These are phyloP conservation scores for Exophiala oligosperma DNA, from an alignment of 2,329 filamentous ascomycete genomes.

Conservation along the genomic window DNA sequence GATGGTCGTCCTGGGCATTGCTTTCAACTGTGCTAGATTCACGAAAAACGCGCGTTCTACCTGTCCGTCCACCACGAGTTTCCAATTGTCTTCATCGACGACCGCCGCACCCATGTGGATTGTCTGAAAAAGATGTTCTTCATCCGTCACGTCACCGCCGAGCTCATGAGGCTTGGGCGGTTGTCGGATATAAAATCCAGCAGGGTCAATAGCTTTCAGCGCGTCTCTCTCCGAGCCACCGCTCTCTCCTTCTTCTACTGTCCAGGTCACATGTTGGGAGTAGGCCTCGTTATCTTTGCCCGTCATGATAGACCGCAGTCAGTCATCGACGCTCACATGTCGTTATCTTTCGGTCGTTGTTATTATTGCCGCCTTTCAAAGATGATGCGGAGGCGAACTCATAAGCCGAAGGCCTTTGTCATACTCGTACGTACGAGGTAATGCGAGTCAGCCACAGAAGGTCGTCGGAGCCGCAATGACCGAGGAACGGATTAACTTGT, in stretches of 20 bases:
- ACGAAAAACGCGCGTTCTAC: constrained; percentile 33
- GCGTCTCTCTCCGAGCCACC: constrained; percentile 17
- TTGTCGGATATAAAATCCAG: constrained; percentile 25
- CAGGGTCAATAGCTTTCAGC: constrained; percentile 19
- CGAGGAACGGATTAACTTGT: too few species aligned
- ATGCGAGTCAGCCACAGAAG: neutral
- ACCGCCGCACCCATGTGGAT: constrained; percentile 38
- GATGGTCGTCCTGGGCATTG: constrained; percentile 30
- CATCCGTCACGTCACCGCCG: constrained; percentile 28
- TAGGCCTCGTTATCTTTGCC: neutral
- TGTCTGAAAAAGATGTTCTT: constrained; percentile 37
- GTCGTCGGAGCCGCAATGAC: neutral
- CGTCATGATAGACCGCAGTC: neutral
- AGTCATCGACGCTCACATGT: too few species aligned
- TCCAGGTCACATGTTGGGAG: constrained; percentile 13
- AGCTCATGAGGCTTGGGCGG: constrained; percentile 34
- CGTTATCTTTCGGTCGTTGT: too few species aligned
- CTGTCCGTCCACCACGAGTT: constrained; percentile 35
- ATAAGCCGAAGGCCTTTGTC: neutral
- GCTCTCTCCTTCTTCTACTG: neutral
- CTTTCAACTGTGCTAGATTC: constrained; percentile 30
- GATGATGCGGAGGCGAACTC: too few species aligned
- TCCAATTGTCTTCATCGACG: constrained; percentile 32
- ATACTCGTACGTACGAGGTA: too few species aligned
- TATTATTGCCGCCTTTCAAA: too few species aligned